Base-by-base conservation (phyloP, 345 rosid species). In the Populus ilicifolia region DNA sequence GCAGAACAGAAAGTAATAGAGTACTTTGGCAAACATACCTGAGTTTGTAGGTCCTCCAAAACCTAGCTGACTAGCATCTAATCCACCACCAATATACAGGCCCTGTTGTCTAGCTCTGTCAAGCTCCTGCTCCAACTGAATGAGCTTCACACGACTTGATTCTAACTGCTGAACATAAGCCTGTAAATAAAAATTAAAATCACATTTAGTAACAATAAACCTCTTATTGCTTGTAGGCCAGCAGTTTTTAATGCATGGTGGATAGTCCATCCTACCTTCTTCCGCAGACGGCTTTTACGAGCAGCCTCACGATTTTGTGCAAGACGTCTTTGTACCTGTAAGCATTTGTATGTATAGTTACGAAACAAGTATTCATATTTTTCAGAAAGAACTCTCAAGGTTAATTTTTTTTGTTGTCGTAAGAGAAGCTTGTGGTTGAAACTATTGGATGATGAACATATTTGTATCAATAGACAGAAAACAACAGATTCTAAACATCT, bases 271-370 rank as follows among this genome's bases (percentile, higher is more conserved):
- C 69, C 9, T 82, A 96, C 99, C 90, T 96, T 96, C 82, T 93
- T 96, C 80, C 99, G 88, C 81, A 96, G 67, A 69, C 99, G 99
- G 80, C 99, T 92, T 82, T 96, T 96, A 76, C 97, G 92, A 68
- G 99, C 99, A 85, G 99, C 99, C 86, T 93, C 98, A 7, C 99
- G 97, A 64, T 96, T 96, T 80, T 93, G 98, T 21, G 98, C 98
- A 35, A 93, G 98, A 64, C 99, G 91, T 82, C 98, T 90, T 82
- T 91, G 96, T 80, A 89, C 82, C 99, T 93, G 80, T 63, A 48
- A 54, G 82, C 36, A 65, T 54, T 39, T 3, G 76, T 41, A 39
- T 27, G 79, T 50, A 39, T 21, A 0, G 23, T 81, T 72, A 76
- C 7, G 41, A 74, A 65, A 21, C 21, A 67, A 36, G 21, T 36